Base-by-base conservation (phyloP, 2,329 filamentous ascomycete genomes). In the Ceratocystis eucalypticola region DNA sequence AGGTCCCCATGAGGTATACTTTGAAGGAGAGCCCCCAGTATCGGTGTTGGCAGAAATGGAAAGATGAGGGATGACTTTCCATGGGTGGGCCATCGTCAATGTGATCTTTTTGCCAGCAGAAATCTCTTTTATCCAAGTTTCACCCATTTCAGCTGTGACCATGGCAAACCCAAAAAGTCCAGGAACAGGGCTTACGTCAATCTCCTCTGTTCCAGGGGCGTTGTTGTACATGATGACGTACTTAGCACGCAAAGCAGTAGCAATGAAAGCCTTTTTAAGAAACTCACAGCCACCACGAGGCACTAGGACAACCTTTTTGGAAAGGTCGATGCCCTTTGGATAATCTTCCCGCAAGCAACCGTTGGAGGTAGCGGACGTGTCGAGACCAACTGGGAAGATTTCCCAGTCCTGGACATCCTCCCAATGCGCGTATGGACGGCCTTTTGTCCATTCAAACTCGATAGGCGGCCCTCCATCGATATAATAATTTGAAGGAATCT, bases 161-260 rank as follows among this genome's bases (percentile, higher is more conserved):
- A 80, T 80, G 59, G 74, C 78, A 0, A 74, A 72, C 12, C 72
- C 79, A 10, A 71, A 46, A 55, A 80, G 71, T 1, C 72, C 72
- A 0, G 71, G 50, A 1, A 75, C 75, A 0, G 57, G 33, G 0
- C 71, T 69, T 2, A 76, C 74, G 46, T 76, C 73, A 12, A 77
- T 75, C 6, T 71, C 68, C 3, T 71, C 69, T 2, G 77, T 74
- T 15, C 74, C 76, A 5, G 70, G 69, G 3, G 72, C 73, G 69
- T 82, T 83, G 76, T 86, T 86, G 74, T 86, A 87, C 70, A 85
- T 76, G 69, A 88, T 74, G 65, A 88, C 74, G 69, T 86, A 85
- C 71, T 81, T 79, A 62, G 83, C 85, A 10, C 85, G 85, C 62
- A 77, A 77, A 5, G 76, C 78, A 1, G 75, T 79, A 3, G 81